Evolutionary conservation across 1,284 basidiomycete genomes (phyloP).

Genomic region (Ceratobasidium sp.): DNA sequence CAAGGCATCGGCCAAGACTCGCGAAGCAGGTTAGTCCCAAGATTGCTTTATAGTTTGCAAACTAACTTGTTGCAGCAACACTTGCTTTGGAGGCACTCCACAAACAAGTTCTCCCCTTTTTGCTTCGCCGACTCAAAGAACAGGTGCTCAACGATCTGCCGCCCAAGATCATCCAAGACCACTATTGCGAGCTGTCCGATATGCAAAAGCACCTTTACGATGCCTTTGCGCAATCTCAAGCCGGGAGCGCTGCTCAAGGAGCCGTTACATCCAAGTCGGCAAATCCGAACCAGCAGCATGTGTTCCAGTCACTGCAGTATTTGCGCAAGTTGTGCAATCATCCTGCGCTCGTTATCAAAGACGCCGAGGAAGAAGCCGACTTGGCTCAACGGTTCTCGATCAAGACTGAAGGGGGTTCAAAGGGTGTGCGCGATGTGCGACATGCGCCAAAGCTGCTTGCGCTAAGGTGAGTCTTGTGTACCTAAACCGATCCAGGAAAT

Average conservation of each 20-base stretch:
- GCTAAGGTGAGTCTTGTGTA: constrained; percentile 71
- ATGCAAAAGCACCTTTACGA: constrained; percentile 95
- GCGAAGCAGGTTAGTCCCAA: constrained; percentile 85
- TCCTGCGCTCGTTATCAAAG: constrained; percentile 88
- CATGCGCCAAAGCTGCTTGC: constrained; percentile 97
- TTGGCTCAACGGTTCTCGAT: constrained; percentile 21
- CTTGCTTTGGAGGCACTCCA: constrained; percentile 95
- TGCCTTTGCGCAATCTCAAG: constrained; percentile 88
- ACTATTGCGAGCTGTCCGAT: constrained; percentile 97
- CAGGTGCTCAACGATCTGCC: constrained; percentile 97
- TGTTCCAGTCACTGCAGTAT: constrained; percentile 98
- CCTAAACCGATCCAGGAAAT: constrained; percentile 32
- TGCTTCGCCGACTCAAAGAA: constrained; percentile 96
- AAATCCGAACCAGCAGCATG: constrained; percentile 73
- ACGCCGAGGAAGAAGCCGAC: constrained; percentile 51
- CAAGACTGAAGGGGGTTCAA: constrained; percentile 50
- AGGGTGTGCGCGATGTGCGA: constrained; percentile 79
- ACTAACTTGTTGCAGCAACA: constrained; percentile 69
- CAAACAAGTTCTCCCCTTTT: constrained; percentile 99
- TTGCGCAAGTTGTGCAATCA: constrained; percentile 98
- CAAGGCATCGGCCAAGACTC: constrained; percentile 86
- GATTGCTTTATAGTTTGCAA: constrained; percentile 24
- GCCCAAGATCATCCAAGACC: constrained; percentile 99
- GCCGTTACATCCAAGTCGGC: constrained; percentile 55
- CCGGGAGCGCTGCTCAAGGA: constrained; percentile 56